Evolutionary conservation across 805 yeast genomes (phyloP), one percentile per base, ranked within the genome.

Genomic region (Saccharomycopsis selenospora): DNA sequence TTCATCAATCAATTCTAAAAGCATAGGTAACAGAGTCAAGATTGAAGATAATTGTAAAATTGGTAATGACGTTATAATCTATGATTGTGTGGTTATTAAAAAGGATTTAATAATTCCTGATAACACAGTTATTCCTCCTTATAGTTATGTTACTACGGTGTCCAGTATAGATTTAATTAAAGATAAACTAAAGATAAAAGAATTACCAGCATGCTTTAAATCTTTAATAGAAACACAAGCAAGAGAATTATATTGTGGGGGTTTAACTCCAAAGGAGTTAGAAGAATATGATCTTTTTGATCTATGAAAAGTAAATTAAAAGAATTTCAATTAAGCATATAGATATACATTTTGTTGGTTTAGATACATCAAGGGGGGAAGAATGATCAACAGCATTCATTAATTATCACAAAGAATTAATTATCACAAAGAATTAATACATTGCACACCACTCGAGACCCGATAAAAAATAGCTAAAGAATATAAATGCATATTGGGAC

Each of bases 11-110:
- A 53, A 59, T 20, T 66, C 69, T 63, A 60, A 63, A 4, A 63
- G 55, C 18, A 61, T 76, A 4, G 80, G 80, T 0, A 71, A 66
- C 48, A 57, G 79, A 17, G 79, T 75, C 3, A 48, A 62, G 17
- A 60, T 76, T 1, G 80, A 76, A n/a, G 51, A 52, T 3, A 53
- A 62, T 29, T 73, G 79, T 51, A 44, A 45, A 0, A 47, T 76
- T 10, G 66, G 62, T 1, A 59, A 64, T 42, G 57, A 64, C 36
- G 61, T 68, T 10, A 61, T 71, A 2, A 58, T 76, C 20, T 67
- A 71, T 53, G 80, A 75, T 44, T 72, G 78, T 54, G 73, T 77
- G 54, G 49, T 72, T 3, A 61, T 76, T 2, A 64, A 69, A n/a
- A 60, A 64, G 43, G 69, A 67, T 3, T 62, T 70, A 0, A 46